A percentile compares a stretch with the other conserved stretches of the same genome.
These are phyloP conservation scores for Cystobasidium pallidum DNA, from an alignment of 1,284 basidiomycete genomes.

Conservation along the genomic window DNA sequence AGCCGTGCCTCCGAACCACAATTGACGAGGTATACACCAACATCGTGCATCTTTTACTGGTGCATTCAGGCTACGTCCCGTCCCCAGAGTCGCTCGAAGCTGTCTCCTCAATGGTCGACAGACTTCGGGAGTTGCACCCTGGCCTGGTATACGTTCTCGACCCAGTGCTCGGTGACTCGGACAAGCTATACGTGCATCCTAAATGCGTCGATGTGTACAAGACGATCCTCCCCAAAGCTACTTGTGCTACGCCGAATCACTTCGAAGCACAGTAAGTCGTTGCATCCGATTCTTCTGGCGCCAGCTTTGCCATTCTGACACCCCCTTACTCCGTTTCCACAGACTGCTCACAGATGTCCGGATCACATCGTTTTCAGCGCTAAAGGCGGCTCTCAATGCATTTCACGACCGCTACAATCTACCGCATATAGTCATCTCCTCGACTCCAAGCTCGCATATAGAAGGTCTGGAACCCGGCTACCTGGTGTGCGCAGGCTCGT, in stretches of 20 bases:
- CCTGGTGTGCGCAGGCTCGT: constrained; percentile 79
- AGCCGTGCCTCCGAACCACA: background rate
- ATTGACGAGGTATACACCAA: background rate
- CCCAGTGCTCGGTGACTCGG: constrained; percentile 84
- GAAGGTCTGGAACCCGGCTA: constrained; percentile 3
- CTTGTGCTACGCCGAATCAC: constrained; percentile 96
- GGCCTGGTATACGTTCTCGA: constrained; percentile 67
- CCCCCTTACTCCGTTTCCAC: constrained; percentile 6
- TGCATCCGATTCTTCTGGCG: no score
- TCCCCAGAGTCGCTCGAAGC: constrained; percentile 75
- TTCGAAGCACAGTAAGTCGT: constrained; percentile 95
- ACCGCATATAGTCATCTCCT: constrained; percentile 88
- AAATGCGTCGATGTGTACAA: constrained; percentile 89
- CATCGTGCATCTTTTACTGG: background rate
- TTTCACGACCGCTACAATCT: constrained; percentile 77
- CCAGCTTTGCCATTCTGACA: background rate
- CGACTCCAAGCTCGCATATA: constrained; percentile 62
- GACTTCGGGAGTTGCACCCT: constrained; percentile 64
- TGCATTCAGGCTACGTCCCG: constrained; percentile 74
- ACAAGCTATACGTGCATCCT: constrained; percentile 80
- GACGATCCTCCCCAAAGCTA: constrained; percentile 73
- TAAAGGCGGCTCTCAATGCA: constrained; percentile 69
- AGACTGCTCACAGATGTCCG: constrained; percentile 74
- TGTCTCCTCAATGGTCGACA: constrained; percentile 68
- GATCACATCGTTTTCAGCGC: constrained; percentile 68